Evolutionary conservation across 108 stramenopile species (phyloP).

Genomic region (Fragilaria radians): DNA sequence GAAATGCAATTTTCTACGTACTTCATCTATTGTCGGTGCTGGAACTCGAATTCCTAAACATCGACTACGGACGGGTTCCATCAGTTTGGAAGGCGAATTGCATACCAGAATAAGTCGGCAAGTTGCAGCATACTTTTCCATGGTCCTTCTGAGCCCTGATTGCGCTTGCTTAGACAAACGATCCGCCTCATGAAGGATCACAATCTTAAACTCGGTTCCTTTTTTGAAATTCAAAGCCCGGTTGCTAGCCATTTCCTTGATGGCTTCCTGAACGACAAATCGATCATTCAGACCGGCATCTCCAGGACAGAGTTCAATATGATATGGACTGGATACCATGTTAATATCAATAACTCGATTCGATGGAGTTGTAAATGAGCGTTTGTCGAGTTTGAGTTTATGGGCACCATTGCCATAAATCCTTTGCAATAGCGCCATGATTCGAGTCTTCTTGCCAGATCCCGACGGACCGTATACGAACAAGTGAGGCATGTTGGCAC

Average conservation of each 20-base stretch:
- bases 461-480: constrained; percentile 97
- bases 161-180: constrained; percentile 88
- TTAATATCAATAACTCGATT: constrained; percentile 87
- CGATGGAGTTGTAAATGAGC: constrained; percentile 82
- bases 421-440: constrained; percentile 81
- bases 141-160: constrained; percentile 92
- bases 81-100: constrained; percentile 83
- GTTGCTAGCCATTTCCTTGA: constrained; percentile 95
- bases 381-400: constrained; percentile 64
- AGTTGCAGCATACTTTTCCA: constrained; percentile 95
- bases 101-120: constrained; percentile 94
- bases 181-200: constrained; percentile 93
- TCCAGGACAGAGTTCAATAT: constrained; percentile 94
- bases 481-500: constrained; percentile 83
- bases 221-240: constrained; percentile 56
- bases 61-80: constrained; percentile 92
- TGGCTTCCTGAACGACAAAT: constrained; percentile 98
- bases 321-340: constrained; percentile 89
- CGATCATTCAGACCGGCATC: constrained; percentile 95
- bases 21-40: constrained; percentile 76
- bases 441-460: constrained; percentile 95
- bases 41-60: constrained; percentile 94
- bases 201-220: constrained; percentile 76
- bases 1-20: constrained; percentile 16
- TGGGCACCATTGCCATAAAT: constrained; percentile 91